These are phyloP conservation scores for Keithomyces neogunnii DNA, from an alignment of 2,329 filamentous ascomycete species.

Conservation along the genomic window DNA sequence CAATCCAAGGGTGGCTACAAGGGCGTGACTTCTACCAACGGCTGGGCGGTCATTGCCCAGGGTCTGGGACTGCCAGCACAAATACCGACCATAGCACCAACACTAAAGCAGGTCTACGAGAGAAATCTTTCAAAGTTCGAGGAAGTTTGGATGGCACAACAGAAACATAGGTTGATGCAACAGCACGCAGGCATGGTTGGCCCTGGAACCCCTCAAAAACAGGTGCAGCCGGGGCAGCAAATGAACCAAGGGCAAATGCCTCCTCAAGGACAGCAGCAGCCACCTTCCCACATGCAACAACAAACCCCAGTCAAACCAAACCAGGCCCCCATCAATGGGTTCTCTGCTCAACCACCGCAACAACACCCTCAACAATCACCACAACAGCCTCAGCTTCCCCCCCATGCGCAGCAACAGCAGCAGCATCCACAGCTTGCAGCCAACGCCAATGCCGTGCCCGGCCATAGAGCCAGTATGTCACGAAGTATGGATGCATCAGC, in stretches of 20 bases:
- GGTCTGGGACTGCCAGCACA: conserved; percentile 56
- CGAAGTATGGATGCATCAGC: conserved; percentile 35
- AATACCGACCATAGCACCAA: conserved; percentile 55
- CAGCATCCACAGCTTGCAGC: conserved; percentile 6
- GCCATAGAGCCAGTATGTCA: conserved; percentile 39
- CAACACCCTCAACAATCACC: conserved; percentile 3
- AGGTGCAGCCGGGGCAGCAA: conserved; percentile 29
- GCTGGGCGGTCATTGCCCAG: conserved; percentile 67
- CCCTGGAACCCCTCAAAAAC: conserved; percentile 21
- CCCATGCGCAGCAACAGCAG: conserved; percentile 6
- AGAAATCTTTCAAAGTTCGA: conserved; percentile 72
- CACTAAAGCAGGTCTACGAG: conserved; percentile 68
- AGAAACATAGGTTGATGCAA: conserved; percentile 43
- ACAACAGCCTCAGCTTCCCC: conserved; percentile 6
- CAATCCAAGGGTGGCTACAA: conserved; percentile 70
- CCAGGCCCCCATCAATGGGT: conserved; percentile 28
- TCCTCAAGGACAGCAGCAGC: conserved; percentile 17
- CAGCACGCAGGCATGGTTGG: conserved; percentile 22
- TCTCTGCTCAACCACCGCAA: conserved; percentile 24
- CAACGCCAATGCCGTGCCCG: conserved; percentile 26
- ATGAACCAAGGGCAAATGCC: conserved; percentile 24
- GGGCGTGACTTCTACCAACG: conserved; percentile 57
- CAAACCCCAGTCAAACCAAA: conserved; percentile 33
- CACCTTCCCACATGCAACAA: conserved; percentile 27
- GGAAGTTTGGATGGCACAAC: conserved; percentile 51